Base-by-base conservation (phyloP, 1,284 basidiomycete genomes). In the Ganoderma multipileum region DNA sequence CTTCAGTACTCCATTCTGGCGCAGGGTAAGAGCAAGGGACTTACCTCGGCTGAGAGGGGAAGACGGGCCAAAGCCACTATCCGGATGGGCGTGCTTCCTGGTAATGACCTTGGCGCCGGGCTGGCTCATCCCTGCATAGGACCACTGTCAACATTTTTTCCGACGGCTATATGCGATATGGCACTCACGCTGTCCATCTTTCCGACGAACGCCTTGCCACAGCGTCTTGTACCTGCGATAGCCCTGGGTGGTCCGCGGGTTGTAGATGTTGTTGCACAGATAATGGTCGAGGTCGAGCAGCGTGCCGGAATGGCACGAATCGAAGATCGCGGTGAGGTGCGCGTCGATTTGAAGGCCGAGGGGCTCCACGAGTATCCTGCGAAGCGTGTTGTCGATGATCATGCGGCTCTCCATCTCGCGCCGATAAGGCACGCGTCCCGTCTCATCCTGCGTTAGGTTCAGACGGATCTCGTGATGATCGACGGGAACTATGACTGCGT, bases 251-350 rank as follows among this genome's bases (percentile, higher is more conserved):
- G 80, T 70, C 83, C 84, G 85, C 0, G 85, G 85, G 3, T 83
- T 80, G 66, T 83, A 85, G 16, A 85, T 80, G 3, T 79, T 74
- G 70, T 86, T 86, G 68, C 84, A 86, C 0, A 81, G 78, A 66
- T 81, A 80, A 68, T 86, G 84, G 1, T 81, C 78, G 1, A 85
- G 77, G 66, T 85, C 84, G 4, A 86, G 77, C 44, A 86, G 64
- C 0, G 83, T 83, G 0, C 81, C 84, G 0, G 84, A 84, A 67
- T 84, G 82, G 64, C 84, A 86, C 0, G 84, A 82, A 72, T 86
- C 85, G 61, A 86, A 82, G n/a, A 87, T 79, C 4, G 85, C 83
- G 14, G 84, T 79, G 18, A 86, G 76, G 42, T 78, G 78, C 47
- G 79, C 79, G 26, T 81, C 84, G 11, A 70, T 67, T 23, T 84